phyloP scores from a whole-genome alignment of 352 stramenopile species.

The Globisporangium apiculatum region DNA sequence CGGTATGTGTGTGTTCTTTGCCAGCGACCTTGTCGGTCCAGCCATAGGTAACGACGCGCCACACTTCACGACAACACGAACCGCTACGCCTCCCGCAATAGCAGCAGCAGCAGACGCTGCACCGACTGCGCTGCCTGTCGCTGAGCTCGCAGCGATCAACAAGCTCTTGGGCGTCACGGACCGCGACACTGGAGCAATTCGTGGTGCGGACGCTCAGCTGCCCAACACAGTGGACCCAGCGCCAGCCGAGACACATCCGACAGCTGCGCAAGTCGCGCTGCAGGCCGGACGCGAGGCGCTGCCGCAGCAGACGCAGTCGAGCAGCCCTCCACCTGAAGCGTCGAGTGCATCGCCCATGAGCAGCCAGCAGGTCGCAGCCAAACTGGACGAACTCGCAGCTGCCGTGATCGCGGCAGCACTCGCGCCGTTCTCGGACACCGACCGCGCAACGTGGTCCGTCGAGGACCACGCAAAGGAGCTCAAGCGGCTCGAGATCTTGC shows the following conservation, averaged over 20 bases:
- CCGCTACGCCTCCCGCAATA: not conserved
- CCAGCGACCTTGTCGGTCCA: not conserved
- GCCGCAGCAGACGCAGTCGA: not conserved
- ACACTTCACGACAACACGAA: no score
- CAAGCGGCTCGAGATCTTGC: constrained; percentile 26
- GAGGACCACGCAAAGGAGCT: constrained; percentile 22
- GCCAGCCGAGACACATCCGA: not conserved
- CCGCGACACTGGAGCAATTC: not conserved
- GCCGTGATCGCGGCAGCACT: constrained; percentile 12
- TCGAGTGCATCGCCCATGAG: not conserved
- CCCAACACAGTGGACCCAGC: not conserved
- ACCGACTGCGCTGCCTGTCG: not conserved
- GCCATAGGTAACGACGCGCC: not conserved
- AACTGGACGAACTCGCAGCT: constrained; percentile 8
- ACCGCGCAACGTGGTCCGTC: constrained; percentile 12
- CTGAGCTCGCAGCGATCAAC: not conserved
- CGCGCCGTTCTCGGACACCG: constrained; percentile 9
- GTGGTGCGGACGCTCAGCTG: not conserved
- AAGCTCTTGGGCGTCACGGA: not conserved
- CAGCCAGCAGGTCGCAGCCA: not conserved
- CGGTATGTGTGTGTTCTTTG: constrained; percentile 7
- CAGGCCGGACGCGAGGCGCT: not conserved
- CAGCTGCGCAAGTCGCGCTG: not conserved
- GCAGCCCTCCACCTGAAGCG: not conserved
- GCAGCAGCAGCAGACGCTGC: not conserved